Evolutionary conservation across 176 grass and related monocot species (phyloP), one percentile per base, ranked within the genome.

Genomic region (Carex myosuroides): DNA sequence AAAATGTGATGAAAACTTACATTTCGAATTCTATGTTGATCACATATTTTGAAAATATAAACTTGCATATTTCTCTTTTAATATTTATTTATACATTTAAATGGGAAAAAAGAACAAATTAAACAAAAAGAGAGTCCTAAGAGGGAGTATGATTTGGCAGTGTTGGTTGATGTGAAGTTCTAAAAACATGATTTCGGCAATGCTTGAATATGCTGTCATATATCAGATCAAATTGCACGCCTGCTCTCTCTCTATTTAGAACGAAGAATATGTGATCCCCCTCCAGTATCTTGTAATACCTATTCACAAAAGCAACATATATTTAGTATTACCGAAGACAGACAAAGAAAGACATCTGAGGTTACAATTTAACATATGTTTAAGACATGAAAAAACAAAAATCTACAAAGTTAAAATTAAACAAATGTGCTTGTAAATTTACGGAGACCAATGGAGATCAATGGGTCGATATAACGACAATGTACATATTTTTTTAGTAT

Each of bases 241-340:
- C 84, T 1, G 92, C 92, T 61, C 89, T 86, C 3, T 85, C 90
- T 8, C 92, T 79, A 81, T 97, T 92, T 58, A 97, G 74, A 12
- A 97, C 70, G 82, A 97, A 92, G 55, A 90, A 50, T 84, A 94
- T 94, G 73, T 97, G 94, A 78, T 97, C 94, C 0, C 90, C 90
- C 78, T 94, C 92, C 54, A 92, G 58, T 37, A 94, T 87, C 84
- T 79, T 89, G 85, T 92, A 92, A 60, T 94, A 92, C 88, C 93
- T 92, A 74, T 48, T 20, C 13, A 65, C 29, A 70, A 37, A 62
- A 86, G 10, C 64, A 87, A 20, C 48, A 56, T 20, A 56, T 29
- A 12, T 55, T 76, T 20, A 26, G 44, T 61, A 70, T 55, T 13
- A 67, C 46, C 8, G 4, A 17, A 67, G 8, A 42, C 7, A 35